Base-by-base conservation (phyloP, 2,329 filamentous ascomycete genomes). In the Fusarium torreyae region DNA sequence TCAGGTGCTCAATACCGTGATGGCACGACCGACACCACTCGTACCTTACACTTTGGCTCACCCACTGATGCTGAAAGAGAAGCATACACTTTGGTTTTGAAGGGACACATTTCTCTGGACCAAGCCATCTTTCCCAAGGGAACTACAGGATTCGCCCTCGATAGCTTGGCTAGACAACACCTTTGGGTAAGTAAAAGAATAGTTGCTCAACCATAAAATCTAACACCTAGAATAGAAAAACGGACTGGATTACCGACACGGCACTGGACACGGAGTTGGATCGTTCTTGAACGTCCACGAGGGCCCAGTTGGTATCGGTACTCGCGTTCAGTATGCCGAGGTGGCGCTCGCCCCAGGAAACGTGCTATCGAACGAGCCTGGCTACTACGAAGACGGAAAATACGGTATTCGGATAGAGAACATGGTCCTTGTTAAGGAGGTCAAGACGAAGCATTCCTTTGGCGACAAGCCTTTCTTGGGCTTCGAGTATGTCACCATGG, bases 381-480 rank as follows among this genome's bases (percentile, higher is more conserved):
- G 96, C 31, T 99, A 94, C 82, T 99, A 99, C 78, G 94, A 98
- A 79, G 96, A 99, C 74, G 95, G 94, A 48, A 89, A 90, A 39
- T 99, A 97, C 76, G 96, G 96, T 18, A 96, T 99, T 71, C 91
- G 96, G 18, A 98, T 98, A 75, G 96, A 99, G 81, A 99, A 99
- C 78, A 90, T 99, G 75, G 89, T 97, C 69, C 91, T 98, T 85
- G 94, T 97, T 31, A 91, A 88, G 70, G 94, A 98, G 78, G 91
- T 92, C n/a, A 85, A 94, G 80, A 97, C 95, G 6, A 90, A 91
- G 66, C 88, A 97, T 80, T 89, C 90, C 36, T 98, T 98, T 77
- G 95, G 94, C 20, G 95, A 97, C 74, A 97, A 97, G 82, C 92
- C 94, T 3, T 99, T 93, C 81, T 84, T 98, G 36, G 94, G 94